Conservation (phyloP, 352 stramenopile species). For the Globisporangium yorkense region DNA sequence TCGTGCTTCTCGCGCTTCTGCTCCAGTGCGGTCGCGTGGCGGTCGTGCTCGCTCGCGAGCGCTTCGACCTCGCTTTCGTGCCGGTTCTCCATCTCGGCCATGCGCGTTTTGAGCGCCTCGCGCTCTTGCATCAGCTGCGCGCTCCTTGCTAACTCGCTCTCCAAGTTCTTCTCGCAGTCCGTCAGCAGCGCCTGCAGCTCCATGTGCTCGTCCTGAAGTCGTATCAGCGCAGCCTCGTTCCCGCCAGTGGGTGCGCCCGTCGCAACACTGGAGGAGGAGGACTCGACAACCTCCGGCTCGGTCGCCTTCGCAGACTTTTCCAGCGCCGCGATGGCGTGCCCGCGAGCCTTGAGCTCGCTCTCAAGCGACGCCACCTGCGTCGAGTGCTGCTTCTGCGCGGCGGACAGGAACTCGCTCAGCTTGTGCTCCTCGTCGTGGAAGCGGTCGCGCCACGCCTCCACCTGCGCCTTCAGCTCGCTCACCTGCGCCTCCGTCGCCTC, state of each 20-base stretch:
- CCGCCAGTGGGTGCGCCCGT: neutral
- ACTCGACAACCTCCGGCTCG: neutral
- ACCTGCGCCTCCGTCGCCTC: slow-evolving; percentile 39
- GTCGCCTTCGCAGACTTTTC: neutral
- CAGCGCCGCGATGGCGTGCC: slow-evolving; percentile 1
- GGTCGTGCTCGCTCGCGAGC: slow-evolving; percentile 2
- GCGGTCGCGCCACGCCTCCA: slow-evolving; percentile 22
- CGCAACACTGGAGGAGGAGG: neutral
- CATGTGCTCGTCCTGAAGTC: neutral
- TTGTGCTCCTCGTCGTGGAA: slow-evolving; percentile 22
- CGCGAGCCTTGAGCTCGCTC: slow-evolving; percentile 7
- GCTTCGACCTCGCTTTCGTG: slow-evolving; percentile 2
- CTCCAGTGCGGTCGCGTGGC: slow-evolving; percentile 3
- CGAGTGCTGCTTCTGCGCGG: slow-evolving; percentile 14
- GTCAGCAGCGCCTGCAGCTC: slow-evolving; percentile 3
- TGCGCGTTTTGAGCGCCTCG: slow-evolving; percentile 1
- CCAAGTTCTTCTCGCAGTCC: slow-evolving; percentile 1
- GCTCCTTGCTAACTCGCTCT: slow-evolving; percentile 4
- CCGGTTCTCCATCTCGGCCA: slow-evolving; percentile 2
- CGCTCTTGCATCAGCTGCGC: slow-evolving; percentile 1
- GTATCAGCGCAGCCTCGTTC: neutral
- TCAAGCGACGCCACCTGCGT: slow-evolving; percentile 8
- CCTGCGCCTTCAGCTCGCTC: slow-evolving; percentile 24
- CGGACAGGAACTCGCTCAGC: slow-evolving; percentile 6
- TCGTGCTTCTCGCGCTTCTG: neutral